Conservation (phyloP, 306 rosid genomes). For the Acacia crassicarpa region DNA sequence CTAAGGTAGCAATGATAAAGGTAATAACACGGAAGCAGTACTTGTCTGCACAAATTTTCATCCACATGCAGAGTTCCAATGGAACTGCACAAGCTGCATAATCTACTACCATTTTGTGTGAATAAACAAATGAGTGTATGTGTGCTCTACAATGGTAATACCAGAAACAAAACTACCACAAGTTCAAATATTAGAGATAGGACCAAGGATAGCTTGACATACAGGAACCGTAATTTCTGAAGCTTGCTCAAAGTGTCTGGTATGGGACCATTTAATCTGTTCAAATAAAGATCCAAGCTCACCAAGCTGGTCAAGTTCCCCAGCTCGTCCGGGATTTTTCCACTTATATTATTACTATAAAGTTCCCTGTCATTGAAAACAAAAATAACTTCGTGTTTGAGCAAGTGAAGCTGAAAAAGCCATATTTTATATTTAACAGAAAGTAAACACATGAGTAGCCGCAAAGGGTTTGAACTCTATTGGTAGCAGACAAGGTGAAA, state of each 20-base stretch:
- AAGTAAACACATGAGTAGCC: background rate
- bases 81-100: conserved; percentile 16
- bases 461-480: background rate
- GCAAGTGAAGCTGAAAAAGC: background rate
- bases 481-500: background rate
- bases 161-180: conserved; percentile 7
- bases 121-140: background rate
- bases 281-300: conserved; percentile 94
- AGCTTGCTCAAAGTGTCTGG: conserved; percentile 62
- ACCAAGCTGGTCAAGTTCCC: conserved; percentile 78
- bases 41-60: background rate
- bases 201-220: conserved; percentile 49
- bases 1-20: conserved; percentile 8
- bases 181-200: conserved; percentile 16
- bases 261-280: conserved; percentile 51
- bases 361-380: conserved; percentile 67
- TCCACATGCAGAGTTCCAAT: background rate
- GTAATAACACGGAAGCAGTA: conserved; percentile 7
- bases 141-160: conserved; percentile 10
- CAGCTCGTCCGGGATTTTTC: conserved; percentile 73
- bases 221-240: conserved; percentile 75
- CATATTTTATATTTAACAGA: conserved; percentile 6
- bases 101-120: conserved; percentile 5
- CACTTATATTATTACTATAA: conserved; percentile 68
- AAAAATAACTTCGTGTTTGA: conserved; percentile 15